A percentile compares a stretch with the other conserved stretches of the same genome.
Conservation (phyloP, 257 asterid genomes). For the Schizonepeta tenuifolia region DNA sequence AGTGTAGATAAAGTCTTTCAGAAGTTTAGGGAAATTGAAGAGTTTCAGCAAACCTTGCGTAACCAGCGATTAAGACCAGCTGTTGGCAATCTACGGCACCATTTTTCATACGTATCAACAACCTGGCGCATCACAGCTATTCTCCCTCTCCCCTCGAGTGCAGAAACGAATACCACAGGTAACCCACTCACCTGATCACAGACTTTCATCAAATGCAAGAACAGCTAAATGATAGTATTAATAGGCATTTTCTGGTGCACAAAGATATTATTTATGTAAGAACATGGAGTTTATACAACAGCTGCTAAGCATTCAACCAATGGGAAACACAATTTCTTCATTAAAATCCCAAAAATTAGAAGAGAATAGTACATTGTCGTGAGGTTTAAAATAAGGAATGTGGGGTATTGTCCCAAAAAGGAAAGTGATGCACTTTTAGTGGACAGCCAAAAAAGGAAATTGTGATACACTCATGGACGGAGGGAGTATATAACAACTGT, state of each 20-base stretch:
- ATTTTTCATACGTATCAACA: slow-evolving; percentile 76
- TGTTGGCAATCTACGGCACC: slow-evolving; percentile 88
- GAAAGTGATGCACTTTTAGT: too few species aligned
- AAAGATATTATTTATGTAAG: neutral
- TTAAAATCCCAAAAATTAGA: neutral
- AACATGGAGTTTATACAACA: neutral
- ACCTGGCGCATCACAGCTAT: slow-evolving; percentile 76
- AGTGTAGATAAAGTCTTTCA: neutral
- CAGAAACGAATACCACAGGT: slow-evolving; percentile 93
- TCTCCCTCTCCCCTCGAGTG: slow-evolving; percentile 83
- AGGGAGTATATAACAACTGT: too few species aligned
- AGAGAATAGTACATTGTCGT: too few species aligned
- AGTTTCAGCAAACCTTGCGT: slow-evolving; percentile 59
- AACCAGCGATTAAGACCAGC: slow-evolving; percentile 94
- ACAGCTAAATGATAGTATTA: neutral
- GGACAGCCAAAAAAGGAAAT: too few species aligned
- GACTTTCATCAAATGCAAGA: slow-evolving; percentile 24
- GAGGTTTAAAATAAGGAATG: too few species aligned
- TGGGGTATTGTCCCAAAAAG: too few species aligned
- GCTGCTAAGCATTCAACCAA: neutral
- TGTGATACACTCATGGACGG: too few species aligned
- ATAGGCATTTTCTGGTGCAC: neutral
- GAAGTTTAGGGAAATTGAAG: neutral
- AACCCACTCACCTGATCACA: slow-evolving; percentile 72
- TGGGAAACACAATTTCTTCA: neutral